Percentiles rank a stretch among this genome's conserved stretches.
Conservation (phyloP, 2,329 filamentous ascomycete genomes). For the Microdochium trichocladiopsis region DNA sequence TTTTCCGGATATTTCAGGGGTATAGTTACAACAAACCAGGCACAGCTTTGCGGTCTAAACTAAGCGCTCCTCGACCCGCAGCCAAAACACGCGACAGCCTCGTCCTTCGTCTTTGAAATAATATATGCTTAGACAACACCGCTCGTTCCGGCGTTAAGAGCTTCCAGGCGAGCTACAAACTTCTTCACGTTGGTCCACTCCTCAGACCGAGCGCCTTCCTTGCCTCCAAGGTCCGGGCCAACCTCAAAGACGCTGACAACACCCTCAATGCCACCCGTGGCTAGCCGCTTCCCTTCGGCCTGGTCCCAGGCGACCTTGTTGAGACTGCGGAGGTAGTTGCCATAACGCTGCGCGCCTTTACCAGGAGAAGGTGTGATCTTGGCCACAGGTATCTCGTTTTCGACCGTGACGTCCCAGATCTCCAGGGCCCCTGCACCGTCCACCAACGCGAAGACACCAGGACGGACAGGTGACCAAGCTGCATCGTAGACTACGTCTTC, state of each 20-base stretch:
- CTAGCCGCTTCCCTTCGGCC: slow-evolving; percentile 77
- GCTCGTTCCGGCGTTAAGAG: slow-evolving; percentile 17
- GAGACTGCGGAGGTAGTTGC: slow-evolving; percentile 47
- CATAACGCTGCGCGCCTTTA: slow-evolving; percentile 7
- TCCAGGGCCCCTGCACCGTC: slow-evolving; percentile 90
- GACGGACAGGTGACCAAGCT: slow-evolving; percentile 89
- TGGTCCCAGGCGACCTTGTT: slow-evolving; percentile 96
- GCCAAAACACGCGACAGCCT: background rate
- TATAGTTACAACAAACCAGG: background rate
- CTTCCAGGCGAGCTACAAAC: slow-evolving; percentile 70
- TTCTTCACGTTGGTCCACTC: slow-evolving; percentile 95
- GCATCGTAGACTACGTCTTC: slow-evolving; percentile 98
- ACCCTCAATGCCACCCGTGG: slow-evolving; percentile 87
- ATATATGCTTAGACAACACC: background rate
- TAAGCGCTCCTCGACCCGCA: background rate
- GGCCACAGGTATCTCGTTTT: slow-evolving; percentile 86
- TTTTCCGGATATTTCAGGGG: background rate
- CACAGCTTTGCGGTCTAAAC: background rate
- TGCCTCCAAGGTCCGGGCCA: slow-evolving; percentile 71
- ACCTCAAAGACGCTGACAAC: slow-evolving; percentile 92
- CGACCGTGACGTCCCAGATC: slow-evolving; percentile 89
- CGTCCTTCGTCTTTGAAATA: background rate
- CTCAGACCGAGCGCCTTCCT: slow-evolving; percentile 74
- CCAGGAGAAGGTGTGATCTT: slow-evolving; percentile 61
- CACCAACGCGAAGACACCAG: slow-evolving; percentile 88